A percentile compares a stretch with the other conserved stretches of the same genome.
Conservation (phyloP, 345 rosid species). For the Eucalyptus shirleyi region DNA sequence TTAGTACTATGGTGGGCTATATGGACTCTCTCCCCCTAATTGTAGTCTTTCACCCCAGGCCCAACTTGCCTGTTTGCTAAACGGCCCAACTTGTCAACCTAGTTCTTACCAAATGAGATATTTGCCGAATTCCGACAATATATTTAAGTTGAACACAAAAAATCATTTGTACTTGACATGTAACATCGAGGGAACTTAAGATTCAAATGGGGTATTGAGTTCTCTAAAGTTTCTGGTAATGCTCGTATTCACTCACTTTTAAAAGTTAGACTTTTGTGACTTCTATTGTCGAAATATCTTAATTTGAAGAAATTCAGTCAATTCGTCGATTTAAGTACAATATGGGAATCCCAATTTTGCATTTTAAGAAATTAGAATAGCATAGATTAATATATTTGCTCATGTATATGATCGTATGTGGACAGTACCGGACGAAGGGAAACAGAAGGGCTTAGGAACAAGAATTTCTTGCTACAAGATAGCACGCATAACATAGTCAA, state of each 20-base stretch:
- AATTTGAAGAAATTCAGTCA: neutral
- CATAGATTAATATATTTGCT: neutral
- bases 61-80: neutral
- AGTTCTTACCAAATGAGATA: too few species aligned
- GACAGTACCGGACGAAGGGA: neutral
- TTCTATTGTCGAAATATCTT: neutral
- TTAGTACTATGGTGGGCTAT: neutral
- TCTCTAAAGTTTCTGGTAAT: too few species aligned
- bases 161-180: too few species aligned
- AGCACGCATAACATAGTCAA: neutral
- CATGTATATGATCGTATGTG: rapidly evolving
- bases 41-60: neutral
- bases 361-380: neutral
- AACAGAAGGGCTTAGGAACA: neutral
- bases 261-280: too few species aligned
- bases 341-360: rapidly evolving
- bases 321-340: rapidly evolving
- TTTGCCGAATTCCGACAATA: too few species aligned
- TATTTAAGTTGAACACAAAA: too few species aligned
- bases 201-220: too few species aligned
- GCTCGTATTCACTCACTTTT: too few species aligned
- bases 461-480: neutral
- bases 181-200: too few species aligned
- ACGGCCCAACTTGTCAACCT: too few species aligned
- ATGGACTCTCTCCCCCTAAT: neutral